Evolutionary conservation across 208 protist species (phyloP).

Genomic region (Leishmania guyanensis): DNA sequence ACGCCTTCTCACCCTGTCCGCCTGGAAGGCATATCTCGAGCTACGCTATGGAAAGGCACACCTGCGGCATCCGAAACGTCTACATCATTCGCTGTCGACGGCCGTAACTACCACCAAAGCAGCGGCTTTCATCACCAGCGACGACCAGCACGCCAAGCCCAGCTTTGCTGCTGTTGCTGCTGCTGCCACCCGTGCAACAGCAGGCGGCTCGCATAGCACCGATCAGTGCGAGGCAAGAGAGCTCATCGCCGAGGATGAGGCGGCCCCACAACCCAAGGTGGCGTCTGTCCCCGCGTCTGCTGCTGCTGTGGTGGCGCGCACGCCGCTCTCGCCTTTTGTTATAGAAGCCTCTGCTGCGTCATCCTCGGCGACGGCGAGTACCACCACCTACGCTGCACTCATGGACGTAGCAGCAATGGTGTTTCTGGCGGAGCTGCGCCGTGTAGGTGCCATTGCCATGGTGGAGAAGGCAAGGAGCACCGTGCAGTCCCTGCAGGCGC

Average conservation of each 20-base stretch:
- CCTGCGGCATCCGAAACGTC: neutral
- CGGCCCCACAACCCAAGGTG: neutral
- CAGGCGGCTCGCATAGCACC: neutral
- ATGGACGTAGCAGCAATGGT: slow-evolving; percentile 25
- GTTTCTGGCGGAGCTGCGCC: slow-evolving; percentile 17
- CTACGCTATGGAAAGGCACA: slow-evolving; percentile 18
- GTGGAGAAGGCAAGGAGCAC: neutral
- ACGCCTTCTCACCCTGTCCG: neutral
- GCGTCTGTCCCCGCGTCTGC: neutral
- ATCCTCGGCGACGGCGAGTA: neutral
- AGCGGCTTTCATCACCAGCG: neutral
- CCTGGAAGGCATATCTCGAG: slow-evolving; percentile 23
- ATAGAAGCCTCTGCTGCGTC: neutral
- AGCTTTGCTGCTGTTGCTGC: neutral
- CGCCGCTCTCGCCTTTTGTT: neutral
- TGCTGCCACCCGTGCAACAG: neutral
- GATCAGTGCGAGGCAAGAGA: too few species aligned
- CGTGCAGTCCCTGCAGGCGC: neutral
- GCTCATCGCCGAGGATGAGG: neutral
- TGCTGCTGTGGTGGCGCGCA: neutral
- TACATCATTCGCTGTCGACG: neutral
- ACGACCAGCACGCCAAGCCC: neutral
- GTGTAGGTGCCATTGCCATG: slow-evolving; percentile 4
- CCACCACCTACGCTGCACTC: slow-evolving; percentile 12
- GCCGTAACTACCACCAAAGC: neutral